Evolutionary conservation across 257 asterid genomes (phyloP).

Genomic region (Solanum raphanifolium): DNA sequence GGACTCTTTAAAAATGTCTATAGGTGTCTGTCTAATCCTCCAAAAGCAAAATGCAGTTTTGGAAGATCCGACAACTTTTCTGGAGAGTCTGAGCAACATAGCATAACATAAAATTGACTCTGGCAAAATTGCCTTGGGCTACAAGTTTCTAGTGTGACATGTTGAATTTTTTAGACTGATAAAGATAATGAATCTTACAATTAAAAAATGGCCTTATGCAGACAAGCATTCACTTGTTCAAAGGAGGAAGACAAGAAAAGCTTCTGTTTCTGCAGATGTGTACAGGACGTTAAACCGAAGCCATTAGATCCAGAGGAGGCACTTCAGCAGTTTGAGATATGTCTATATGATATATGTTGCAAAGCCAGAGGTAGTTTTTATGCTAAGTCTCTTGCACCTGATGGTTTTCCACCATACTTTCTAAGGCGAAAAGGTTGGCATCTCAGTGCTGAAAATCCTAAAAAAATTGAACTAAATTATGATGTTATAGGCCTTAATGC

Average conservation of each 20-base stretch:
- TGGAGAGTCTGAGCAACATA: neutral
- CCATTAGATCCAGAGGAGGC: conserved; percentile 42
- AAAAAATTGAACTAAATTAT: neutral
- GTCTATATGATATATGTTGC: conserved; percentile 4
- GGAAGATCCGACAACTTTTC: neutral
- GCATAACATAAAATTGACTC: neutral
- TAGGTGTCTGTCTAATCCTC: neutral
- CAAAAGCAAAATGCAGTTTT: neutral
- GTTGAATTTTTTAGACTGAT: neutral
- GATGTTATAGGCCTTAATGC: conserved; percentile 1
- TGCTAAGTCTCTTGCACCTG: conserved; percentile 20
- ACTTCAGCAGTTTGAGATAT: conserved; percentile 33
- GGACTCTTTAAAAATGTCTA: neutral
- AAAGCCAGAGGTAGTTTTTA: neutral
- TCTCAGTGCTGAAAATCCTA: neutral
- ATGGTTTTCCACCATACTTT: conserved; percentile 33
- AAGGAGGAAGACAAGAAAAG: conserved; percentile 38
- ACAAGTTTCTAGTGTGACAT: neutral
- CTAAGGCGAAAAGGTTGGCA: conserved; percentile 12
- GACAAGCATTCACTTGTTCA: conserved; percentile 55
- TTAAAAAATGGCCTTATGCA: neutral
- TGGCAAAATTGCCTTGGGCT: neutral
- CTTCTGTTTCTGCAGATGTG: conserved; percentile 39
- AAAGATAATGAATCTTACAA: neutral
- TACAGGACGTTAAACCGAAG: conserved; percentile 32